phyloP scores from a whole-genome alignment of 495 filamentous ascomycete genomes.

The Talaromyces thailandensis region DNA sequence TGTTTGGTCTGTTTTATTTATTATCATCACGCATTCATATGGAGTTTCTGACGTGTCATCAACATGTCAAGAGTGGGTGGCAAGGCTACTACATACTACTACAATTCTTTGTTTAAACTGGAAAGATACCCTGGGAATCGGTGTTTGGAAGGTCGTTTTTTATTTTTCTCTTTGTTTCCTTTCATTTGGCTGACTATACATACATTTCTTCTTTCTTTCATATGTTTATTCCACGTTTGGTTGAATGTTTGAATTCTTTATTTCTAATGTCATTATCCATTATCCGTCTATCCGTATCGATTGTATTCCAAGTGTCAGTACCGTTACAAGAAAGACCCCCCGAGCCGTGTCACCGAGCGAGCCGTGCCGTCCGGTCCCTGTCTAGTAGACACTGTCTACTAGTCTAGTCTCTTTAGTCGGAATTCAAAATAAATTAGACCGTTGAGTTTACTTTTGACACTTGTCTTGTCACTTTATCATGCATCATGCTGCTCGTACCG shows the following conservation, averaged over 20 bases:
- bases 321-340: too few species aligned
- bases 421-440: not conserved
- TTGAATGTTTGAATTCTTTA: not conserved
- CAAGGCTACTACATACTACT: not conserved
- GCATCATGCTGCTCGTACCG: too few species aligned
- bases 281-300: not conserved
- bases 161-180: not conserved
- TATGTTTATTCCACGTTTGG: not conserved
- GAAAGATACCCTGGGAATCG: not conserved
- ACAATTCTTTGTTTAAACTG: not conserved
- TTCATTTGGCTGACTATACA: not conserved
- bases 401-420: not conserved
- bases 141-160: conserved; percentile 6
- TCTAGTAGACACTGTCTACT: too few species aligned
- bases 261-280: not conserved
- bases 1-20: conserved; percentile 5
- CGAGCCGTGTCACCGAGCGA: not conserved
- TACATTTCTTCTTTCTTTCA: not conserved
- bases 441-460: not conserved
- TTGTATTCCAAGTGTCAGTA: not conserved
- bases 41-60: conserved; percentile 5
- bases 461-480: not conserved
- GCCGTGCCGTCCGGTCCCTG: not conserved
- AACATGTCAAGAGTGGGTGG: not conserved
- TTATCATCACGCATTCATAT: not conserved